Evolutionary conservation across 352 stramenopile species (phyloP).

Genomic region (Thalassiosira pacifica): DNA sequence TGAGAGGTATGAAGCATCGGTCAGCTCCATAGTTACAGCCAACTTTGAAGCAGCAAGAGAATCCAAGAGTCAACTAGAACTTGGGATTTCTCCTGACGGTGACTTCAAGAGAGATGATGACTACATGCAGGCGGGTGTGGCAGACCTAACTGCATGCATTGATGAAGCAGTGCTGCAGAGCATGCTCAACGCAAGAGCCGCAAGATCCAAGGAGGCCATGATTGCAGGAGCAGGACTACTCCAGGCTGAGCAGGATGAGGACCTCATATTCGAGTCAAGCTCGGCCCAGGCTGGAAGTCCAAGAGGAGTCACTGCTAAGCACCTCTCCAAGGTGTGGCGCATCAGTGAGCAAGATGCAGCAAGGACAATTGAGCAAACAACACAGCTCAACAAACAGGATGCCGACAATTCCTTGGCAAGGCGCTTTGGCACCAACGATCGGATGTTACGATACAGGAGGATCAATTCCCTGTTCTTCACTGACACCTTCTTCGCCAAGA

Average conservation of each 20-base stretch:
- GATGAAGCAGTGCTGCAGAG: not conserved
- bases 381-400: conserved; percentile 28
- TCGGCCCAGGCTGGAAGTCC: not conserved
- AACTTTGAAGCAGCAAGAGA: too few relatives aligned
- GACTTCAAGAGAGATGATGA: conserved; percentile 1
- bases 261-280: too few relatives aligned
- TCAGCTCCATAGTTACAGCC: not conserved
- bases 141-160: not conserved
- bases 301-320: conserved; percentile 36
- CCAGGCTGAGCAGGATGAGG: too few relatives aligned
- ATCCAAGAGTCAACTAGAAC: too few relatives aligned
- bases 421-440: conserved; percentile 45
- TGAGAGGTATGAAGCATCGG: conserved; percentile 6
- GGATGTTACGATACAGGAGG: conserved; percentile 31
- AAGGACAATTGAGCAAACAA: conserved; percentile 46
- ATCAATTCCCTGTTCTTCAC: conserved; percentile 40
- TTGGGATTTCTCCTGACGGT: too few relatives aligned
- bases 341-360: conserved; percentile 34
- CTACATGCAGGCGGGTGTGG: not conserved
- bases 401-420: conserved; percentile 17
- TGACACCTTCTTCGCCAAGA: conserved; percentile 35
- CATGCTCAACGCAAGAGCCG: not conserved
- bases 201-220: too few relatives aligned
- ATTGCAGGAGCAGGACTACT: too few relatives aligned
- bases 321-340: conserved; percentile 47